A percentile compares a stretch with the other conserved stretches of the same genome.
These are phyloP conservation scores for Trifolium pratense DNA, from an alignment of 306 rosid genomes.

Conservation along the genomic window DNA sequence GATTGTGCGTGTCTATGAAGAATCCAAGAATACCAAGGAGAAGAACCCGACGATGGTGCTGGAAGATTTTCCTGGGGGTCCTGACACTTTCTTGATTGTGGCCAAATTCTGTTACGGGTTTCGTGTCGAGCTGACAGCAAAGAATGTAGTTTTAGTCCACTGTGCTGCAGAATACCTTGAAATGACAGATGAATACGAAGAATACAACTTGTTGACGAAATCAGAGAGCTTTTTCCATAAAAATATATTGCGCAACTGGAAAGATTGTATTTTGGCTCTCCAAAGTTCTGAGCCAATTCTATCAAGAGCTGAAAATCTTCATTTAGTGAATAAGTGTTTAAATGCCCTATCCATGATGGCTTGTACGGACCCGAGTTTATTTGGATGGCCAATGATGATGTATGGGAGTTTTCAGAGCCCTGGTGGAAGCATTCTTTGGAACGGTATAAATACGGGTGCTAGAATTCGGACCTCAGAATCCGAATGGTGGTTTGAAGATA, in stretches of 20 bases:
- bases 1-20: conserved; percentile 63
- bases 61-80: conserved; percentile 86
- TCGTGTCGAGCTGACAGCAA: conserved; percentile 73
- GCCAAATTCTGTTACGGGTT: conserved; percentile 81
- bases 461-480: conserved; percentile 84
- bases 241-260: conserved; percentile 75
- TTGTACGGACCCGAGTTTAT: conserved; percentile 94
- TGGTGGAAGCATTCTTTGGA: conserved; percentile 97
- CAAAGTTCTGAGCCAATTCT: conserved; percentile 76
- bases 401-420: conserved; percentile 98
- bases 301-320: conserved; percentile 69
- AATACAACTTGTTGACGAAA: conserved; percentile 73
- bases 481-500: conserved; percentile 99
- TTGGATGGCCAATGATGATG: conserved; percentile 99
- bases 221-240: conserved; percentile 77
- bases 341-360: conserved; percentile 86
- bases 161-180: conserved; percentile 87
- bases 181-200: conserved; percentile 90
- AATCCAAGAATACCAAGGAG: conserved; percentile 46
- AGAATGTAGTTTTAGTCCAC: conserved; percentile 66
- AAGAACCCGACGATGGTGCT: conserved; percentile 57
- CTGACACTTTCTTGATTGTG: conserved; percentile 70
- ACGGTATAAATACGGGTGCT: conserved; percentile 96
- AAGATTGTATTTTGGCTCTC: conserved; percentile 91
- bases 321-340: conserved; percentile 70